Evolutionary conservation across 225 moss, liverwort and hornwort species (phyloP), one percentile per base, ranked within the genome.

Genomic region (Straminergon stramineum): DNA sequence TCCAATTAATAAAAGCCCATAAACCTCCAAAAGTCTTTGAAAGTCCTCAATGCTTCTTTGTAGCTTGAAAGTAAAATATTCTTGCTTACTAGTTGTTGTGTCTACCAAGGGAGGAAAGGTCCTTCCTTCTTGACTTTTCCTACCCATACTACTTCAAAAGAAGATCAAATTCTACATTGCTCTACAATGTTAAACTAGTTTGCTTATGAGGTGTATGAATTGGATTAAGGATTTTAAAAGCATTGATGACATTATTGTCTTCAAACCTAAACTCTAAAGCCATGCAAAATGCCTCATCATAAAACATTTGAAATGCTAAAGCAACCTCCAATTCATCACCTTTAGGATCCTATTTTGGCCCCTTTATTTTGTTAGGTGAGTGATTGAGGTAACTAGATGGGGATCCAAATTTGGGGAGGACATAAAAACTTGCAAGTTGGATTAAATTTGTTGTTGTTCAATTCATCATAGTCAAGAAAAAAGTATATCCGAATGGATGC

Each of bases 261-360:
- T 69, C n/a, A n/a, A 69, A n/a, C 8, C 22, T n/a, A 69, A 2
- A 22, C 22, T 69, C 13, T 37, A n/a, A 21, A 68, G 22, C 7
- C 22, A n/a, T n/a, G 22, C 22, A 69, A n/a, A n/a, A 0, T 3
- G 1, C 13, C 7, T n/a, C 0, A 22, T 0, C 3, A 68, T 68
- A 37, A 68, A 20, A 11, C 5, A 19, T 34, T 35, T 66, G 19
- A 35, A 34, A 65, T 65, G 5, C 34, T 5, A 66, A 10, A 34
- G 5, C 5, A 35, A 18, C 7, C 34, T 66, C 17, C 3, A 66
- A 1, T 6, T 67, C 4, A 35, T 0, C 6, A 67, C 5, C 0
- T 35, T 2, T 67, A 67, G 19, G 19, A 67, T 67, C 10, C 19
- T 45, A 45, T 45, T 39, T 24, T 70, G 24, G 5, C 2, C 24